phyloP scores from a whole-genome alignment of 805 yeast species.

The Lipomyces mesembrius region DNA sequence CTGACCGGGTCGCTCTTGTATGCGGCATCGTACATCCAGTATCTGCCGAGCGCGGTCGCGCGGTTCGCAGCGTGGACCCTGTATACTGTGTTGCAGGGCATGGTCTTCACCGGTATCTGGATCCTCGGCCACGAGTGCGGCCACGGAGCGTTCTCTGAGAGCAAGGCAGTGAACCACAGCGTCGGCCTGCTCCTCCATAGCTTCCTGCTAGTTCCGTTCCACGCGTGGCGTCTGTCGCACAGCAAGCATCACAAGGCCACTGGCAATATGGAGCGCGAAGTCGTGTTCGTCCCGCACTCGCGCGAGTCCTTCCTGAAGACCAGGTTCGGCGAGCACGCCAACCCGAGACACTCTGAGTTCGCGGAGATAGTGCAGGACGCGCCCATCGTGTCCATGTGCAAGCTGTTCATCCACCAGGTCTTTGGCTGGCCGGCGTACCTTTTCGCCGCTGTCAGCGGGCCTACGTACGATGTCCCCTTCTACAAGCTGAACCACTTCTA shows the following conservation, averaged over 20 bases:
- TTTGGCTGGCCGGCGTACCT: slow-evolving; percentile 79
- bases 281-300: slow-evolving; percentile 80
- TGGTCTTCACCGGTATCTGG: slow-evolving; percentile 80
- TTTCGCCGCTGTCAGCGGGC: slow-evolving; percentile 76
- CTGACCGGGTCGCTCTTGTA: slow-evolving; percentile 52
- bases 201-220: slow-evolving; percentile 77
- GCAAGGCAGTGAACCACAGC: slow-evolving; percentile 70
- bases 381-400: slow-evolving; percentile 65
- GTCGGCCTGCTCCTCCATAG: slow-evolving; percentile 87
- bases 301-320: slow-evolving; percentile 57
- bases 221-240: slow-evolving; percentile 84
- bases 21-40: slow-evolving; percentile 57
- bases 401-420: slow-evolving; percentile 67
- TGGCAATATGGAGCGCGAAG: slow-evolving; percentile 79
- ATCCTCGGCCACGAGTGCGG: slow-evolving; percentile 92
- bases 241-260: slow-evolving; percentile 90
- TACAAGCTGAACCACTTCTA: slow-evolving; percentile 68
- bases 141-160: slow-evolving; percentile 81
- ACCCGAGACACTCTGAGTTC: slow-evolving; percentile 40
- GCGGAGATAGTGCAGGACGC: slow-evolving; percentile 71
- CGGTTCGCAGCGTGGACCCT: slow-evolving; percentile 64
- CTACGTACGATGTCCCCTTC: slow-evolving; percentile 56
- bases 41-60: slow-evolving; percentile 50
- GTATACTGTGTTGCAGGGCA: slow-evolving; percentile 61
- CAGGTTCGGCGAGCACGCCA: slow-evolving; percentile 32